phyloP scores from a whole-genome alignment of 2,329 filamentous ascomycete species.

The Cladosporium phlei region DNA sequence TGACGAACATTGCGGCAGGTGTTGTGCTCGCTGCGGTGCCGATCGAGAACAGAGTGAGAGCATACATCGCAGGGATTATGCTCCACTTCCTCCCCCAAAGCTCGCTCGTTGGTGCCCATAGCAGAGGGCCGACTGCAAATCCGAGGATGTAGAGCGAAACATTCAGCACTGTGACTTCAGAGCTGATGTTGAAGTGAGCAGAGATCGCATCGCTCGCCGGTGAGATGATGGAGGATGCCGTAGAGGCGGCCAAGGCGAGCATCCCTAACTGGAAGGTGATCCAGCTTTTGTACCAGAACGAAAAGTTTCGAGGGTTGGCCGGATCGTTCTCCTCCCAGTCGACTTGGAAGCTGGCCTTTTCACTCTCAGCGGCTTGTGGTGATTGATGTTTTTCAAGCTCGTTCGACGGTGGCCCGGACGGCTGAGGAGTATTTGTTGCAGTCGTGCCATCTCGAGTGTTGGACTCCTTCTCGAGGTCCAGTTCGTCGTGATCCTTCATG shows the following conservation, averaged over 20 bases:
- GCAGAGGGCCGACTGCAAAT: conserved; percentile 39
- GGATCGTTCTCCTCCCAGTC: conserved; percentile 33
- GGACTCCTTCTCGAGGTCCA: not conserved
- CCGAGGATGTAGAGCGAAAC: conserved; percentile 46
- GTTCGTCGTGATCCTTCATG: not conserved
- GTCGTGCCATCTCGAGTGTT: not conserved
- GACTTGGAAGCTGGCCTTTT: conserved; percentile 16
- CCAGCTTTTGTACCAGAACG: conserved; percentile 40
- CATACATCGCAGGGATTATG: conserved; percentile 36
- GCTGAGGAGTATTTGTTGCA: not conserved
- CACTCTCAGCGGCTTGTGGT: not conserved
- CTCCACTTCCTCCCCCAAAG: conserved; percentile 38
- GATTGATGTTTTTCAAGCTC: not conserved
- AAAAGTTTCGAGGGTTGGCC: conserved; percentile 47
- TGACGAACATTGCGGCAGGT: conserved; percentile 29
- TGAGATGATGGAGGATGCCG: conserved; percentile 49
- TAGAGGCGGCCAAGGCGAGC: conserved; percentile 46
- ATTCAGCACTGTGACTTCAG: conserved; percentile 42
- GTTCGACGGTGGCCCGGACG: too few relatives aligned
- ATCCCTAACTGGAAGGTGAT: conserved; percentile 48
- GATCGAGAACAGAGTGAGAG: conserved; percentile 39
- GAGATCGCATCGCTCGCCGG: conserved; percentile 44
- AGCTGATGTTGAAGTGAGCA: conserved; percentile 38
- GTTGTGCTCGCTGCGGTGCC: conserved; percentile 34
- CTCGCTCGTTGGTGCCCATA: conserved; percentile 42